Percentiles rank a stretch among this genome's conserved stretches.
These are phyloP conservation scores for Coleophoma crateriformis DNA, from an alignment of 2,329 filamentous ascomycete species.

Conservation along the genomic window DNA sequence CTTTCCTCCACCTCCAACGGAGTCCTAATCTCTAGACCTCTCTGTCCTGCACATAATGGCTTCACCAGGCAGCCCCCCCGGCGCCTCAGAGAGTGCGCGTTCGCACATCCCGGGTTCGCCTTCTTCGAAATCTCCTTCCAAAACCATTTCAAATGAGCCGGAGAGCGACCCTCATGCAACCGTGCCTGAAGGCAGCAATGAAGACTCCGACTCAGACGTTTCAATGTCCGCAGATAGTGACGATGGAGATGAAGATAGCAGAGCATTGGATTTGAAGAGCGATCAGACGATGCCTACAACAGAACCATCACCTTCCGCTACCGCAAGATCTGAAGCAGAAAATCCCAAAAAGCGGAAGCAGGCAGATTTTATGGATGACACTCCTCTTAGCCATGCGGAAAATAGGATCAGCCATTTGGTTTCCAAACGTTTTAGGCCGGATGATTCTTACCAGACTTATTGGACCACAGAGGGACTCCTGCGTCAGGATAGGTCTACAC, in stretches of 20 bases:
- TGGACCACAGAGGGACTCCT: slow-evolving; percentile 14
- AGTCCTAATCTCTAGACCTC: too few species aligned
- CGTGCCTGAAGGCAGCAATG: slow-evolving; percentile 12
- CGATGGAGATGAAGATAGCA: slow-evolving; percentile 18
- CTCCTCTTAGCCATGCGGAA: slow-evolving; percentile 9
- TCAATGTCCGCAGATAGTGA: slow-evolving; percentile 30
- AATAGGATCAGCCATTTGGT: slow-evolving; percentile 10
- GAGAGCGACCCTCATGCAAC: slow-evolving; percentile 2
- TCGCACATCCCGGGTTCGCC: slow-evolving; percentile 17
- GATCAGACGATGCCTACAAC: slow-evolving; percentile 1
- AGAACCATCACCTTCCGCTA: slow-evolving; percentile 1
- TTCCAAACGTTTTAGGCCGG: slow-evolving; percentile 22
- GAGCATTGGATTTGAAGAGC: slow-evolving; percentile 3
- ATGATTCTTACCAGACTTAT: slow-evolving; percentile 9
- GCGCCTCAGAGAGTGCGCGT: slow-evolving; percentile 19
- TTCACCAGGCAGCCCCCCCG: slow-evolving; percentile 15
- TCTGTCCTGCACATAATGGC: slow-evolving; percentile 11
- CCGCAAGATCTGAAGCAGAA: slow-evolving; percentile 2
- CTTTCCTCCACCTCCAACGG: too few species aligned
- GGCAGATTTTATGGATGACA: slow-evolving; percentile 7
- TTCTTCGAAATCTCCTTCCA: slow-evolving; percentile 14
- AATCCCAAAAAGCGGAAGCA: slow-evolving; percentile 21
- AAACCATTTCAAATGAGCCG: slow-evolving; percentile 7
- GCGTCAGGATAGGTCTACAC: slow-evolving; percentile 22
- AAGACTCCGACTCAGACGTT: slow-evolving; percentile 28